Evolutionary conservation across 2,329 filamentous ascomycete species (phyloP).

Genomic region (Aspergillus sp.): DNA sequence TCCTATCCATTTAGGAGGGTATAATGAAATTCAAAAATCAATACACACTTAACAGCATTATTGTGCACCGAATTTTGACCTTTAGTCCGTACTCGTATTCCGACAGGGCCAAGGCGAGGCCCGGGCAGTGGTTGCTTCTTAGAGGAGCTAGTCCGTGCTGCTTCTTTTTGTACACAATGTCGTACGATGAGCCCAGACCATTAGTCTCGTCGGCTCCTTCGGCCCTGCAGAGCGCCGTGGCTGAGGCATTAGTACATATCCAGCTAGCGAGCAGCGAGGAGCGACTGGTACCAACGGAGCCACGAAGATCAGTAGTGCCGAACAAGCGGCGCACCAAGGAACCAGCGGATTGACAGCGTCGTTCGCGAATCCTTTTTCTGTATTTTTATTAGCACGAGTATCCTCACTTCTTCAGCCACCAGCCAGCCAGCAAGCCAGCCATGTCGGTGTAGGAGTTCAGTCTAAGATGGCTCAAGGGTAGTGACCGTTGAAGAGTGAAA

Average conservation of each 20-base stretch:
- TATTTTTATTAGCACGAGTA: background rate
- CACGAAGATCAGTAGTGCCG: background rate
- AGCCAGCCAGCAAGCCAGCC: too few species aligned
- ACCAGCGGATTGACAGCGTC: background rate
- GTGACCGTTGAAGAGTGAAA: too few species aligned
- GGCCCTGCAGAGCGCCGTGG: too few species aligned
- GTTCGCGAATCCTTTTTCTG: background rate
- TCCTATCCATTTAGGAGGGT: background rate
- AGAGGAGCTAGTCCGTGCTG: background rate
- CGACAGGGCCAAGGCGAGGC: too few species aligned
- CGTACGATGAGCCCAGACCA: background rate
- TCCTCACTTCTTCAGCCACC: too few species aligned
- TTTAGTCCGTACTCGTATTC: background rate
- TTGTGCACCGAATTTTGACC: background rate
- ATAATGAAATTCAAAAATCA: background rate
- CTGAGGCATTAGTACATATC: too few species aligned
- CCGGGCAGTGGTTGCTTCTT: too few species aligned
- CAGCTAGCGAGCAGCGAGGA: too few species aligned
- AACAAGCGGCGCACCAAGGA: background rate
- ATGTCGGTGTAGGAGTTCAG: too few species aligned
- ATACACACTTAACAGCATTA: background rate
- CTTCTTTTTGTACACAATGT: background rate
- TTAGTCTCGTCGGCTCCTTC: background rate
- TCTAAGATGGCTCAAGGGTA: too few species aligned
- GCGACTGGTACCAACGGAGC: too few species aligned